Base-by-base conservation (phyloP, 805 yeast genomes). In the Kockiozyma suomiensis region DNA sequence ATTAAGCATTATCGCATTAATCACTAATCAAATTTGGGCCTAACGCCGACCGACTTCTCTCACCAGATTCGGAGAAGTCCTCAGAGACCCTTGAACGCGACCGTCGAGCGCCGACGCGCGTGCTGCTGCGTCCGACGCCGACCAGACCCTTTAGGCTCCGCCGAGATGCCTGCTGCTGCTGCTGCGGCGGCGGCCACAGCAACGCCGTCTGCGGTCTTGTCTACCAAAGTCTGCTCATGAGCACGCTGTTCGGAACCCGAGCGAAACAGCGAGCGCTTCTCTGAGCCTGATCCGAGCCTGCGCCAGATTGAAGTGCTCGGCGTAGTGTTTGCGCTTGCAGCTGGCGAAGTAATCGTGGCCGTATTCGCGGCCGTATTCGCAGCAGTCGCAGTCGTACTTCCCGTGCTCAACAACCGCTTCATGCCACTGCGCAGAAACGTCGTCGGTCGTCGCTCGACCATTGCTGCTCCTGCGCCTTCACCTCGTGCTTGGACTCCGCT, bases 61-160 rank as follows among this genome's bases (percentile, higher is more conserved):
- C 33, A 10, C 33, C 33, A 10, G 10, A 28, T 6, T 2, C 26
- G n/a, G n/a, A n/a, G n/a, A n/a, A n/a, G n/a, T n/a, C n/a, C 5
- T 35, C 37, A 50, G 4, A 26, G 13, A 12, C 55, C 51, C 33
- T 53, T 40, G 54, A 59, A 59, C 21, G 59, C 63, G 32, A 59
- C 63, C 42, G 64, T 59, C 45, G 64, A 59, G 41, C 53, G 49
- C 32, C 51, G 56, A n/a, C 54, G 54, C 52, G 45, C 30, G 30
- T 56, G 55, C 37, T 50, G 33, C 38, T 40, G 33, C 4, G 17
- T 13, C n/a, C 58, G 45, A 1, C 54, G 52, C 41, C 59, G 59
- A 15, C 58, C 35, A 52, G 54, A 28, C 55, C 56, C 3, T 50
- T 45, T 37, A 55, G 37, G 26, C 47, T 38, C 51, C 26, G 46